Evolutionary conservation across 495 filamentous ascomycete genomes (phyloP), one percentile per base, ranked within the genome.

Genomic region (Rostrohypoxylon terebratum): DNA sequence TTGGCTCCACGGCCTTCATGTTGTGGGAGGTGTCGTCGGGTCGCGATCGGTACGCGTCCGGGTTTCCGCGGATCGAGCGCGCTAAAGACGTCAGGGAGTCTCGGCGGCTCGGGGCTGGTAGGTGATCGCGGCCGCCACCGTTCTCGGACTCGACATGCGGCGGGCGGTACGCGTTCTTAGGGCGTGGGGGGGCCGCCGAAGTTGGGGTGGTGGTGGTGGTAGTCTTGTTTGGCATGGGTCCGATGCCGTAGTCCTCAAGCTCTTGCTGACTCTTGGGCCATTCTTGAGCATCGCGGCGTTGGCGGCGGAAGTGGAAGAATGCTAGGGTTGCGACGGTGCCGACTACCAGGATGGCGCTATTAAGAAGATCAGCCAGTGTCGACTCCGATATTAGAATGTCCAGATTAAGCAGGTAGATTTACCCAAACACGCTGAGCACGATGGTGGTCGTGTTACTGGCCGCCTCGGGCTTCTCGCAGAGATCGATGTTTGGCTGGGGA

Each of bases 231-330:
- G 68, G 54, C 21, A 59, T 36, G 1, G 63, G 70, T 0, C 59
- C 66, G 40, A 78, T 34, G 34, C 76, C 76, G 61, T 78, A 78
- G 51, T 78, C 76, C n/a, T 78, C 76, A 33, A 78, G 69, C 11
- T 78, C 76, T 48, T 78, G 76, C 54, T 71, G 69, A 59, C 61
- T 76, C 66, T 78, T 78, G n/a, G 74, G 74, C 63, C 71, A 78
- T 40, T 78, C 76, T n/a, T 23, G 40, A 59, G 61, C 51, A 33
- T 78, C 76, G 40, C 16, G 36, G 4, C 74, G 71, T 58, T 74
- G 48, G 28, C 71, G 66, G 8, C 76, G 64, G 16, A 74, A 25
- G 66, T 78, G 76, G 2, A 78, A 47, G n/a, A 75, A 55, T 21
- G 58, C 20, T 18, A 78, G 63, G 7, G 61, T 71, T 0, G 14